Evolutionary conservation across 2,329 filamentous ascomycete species (phyloP).

Genomic region (Colletotrichum sp.): DNA sequence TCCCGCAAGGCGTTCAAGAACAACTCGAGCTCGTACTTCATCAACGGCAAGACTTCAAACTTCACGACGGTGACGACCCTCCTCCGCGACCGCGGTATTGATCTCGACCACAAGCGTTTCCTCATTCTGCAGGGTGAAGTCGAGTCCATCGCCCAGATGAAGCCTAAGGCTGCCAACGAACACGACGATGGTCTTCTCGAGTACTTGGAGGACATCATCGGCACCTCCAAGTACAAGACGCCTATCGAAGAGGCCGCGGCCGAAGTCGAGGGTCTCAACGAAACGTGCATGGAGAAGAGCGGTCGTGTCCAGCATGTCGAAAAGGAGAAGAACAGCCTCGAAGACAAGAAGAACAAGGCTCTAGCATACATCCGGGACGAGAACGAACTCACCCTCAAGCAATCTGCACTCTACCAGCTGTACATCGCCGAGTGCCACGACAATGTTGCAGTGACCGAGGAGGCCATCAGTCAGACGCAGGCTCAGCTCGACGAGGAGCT

Average conservation of each 20-base stretch:
- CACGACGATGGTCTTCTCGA: constrained; percentile 96
- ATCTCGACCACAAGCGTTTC: constrained; percentile 98
- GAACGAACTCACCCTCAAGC: constrained; percentile 88
- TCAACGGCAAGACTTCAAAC: constrained; percentile 86
- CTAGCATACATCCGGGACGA: constrained; percentile 88
- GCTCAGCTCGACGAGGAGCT: constrained; percentile 84
- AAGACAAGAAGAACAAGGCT: constrained; percentile 96
- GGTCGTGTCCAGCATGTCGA: constrained; percentile 96
- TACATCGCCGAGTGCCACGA: constrained; percentile 88
- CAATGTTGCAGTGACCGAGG: constrained; percentile 86
- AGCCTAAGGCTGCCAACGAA: constrained; percentile 91
- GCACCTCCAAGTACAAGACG: constrained; percentile 96
- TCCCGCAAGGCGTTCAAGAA: constrained; percentile 96
- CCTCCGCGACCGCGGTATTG: constrained; percentile 85
- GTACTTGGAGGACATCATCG: constrained; percentile 98
- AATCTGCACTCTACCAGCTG: constrained; percentile 90
- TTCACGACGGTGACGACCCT: constrained; percentile 91
- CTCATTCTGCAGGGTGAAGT: constrained; percentile 97
- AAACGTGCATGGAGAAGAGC: constrained; percentile 94
- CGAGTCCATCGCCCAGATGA: constrained; percentile 99
- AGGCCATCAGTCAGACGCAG: constrained; percentile 91
- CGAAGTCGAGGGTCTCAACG: constrained; percentile 91
- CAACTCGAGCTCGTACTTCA: constrained; percentile 98
- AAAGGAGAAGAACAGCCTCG: constrained; percentile 90
- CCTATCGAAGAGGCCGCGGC: constrained; percentile 93